These are phyloP conservation scores for Sporothrix sp. DNA, from an alignment of 2,329 filamentous ascomycete species.

Conservation along the genomic window DNA sequence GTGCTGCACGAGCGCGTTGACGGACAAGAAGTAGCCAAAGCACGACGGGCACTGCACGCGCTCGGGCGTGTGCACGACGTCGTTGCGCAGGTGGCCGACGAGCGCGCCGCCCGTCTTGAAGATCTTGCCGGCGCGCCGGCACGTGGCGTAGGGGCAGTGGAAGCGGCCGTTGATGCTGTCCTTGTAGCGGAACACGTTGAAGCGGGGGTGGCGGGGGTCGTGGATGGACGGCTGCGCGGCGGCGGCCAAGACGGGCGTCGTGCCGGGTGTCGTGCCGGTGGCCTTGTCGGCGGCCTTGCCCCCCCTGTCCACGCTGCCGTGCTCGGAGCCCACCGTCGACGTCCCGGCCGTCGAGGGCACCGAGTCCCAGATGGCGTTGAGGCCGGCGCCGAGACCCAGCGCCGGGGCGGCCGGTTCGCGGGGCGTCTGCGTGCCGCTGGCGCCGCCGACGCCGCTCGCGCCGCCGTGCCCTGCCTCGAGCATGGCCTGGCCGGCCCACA, in stretches of 20 bases:
- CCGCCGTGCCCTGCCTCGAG: constrained; percentile 1
- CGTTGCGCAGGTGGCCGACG: constrained; percentile 35
- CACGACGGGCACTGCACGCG: constrained; percentile 38
- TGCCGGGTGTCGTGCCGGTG: background rate
- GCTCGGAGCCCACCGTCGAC: too few relatives aligned
- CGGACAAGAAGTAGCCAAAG: constrained; percentile 29
- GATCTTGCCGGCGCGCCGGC: constrained; percentile 32
- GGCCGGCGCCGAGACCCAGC: background rate
- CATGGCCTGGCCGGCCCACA: constrained; percentile 15
- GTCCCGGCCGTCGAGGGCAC: too few relatives aligned
- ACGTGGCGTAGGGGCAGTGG: constrained; percentile 43
- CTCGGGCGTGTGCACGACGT: constrained; percentile 27
- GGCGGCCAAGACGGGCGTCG: too few relatives aligned
- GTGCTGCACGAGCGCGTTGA: constrained; percentile 38
- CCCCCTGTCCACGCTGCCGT: too few relatives aligned
- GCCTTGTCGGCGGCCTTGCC: background rate
- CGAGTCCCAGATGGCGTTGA: too few relatives aligned
- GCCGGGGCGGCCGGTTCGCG: background rate
- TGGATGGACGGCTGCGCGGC: background rate
- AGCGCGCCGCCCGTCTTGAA: constrained; percentile 28
- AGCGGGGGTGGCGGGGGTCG: constrained; percentile 22
- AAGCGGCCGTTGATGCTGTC: constrained; percentile 34
- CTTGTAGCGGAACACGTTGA: constrained; percentile 39
- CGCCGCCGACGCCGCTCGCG: too few relatives aligned
- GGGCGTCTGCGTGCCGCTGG: background rate